phyloP scores from a whole-genome alignment of 495 filamentous ascomycete genomes.

The Chaetomium tenue region DNA sequence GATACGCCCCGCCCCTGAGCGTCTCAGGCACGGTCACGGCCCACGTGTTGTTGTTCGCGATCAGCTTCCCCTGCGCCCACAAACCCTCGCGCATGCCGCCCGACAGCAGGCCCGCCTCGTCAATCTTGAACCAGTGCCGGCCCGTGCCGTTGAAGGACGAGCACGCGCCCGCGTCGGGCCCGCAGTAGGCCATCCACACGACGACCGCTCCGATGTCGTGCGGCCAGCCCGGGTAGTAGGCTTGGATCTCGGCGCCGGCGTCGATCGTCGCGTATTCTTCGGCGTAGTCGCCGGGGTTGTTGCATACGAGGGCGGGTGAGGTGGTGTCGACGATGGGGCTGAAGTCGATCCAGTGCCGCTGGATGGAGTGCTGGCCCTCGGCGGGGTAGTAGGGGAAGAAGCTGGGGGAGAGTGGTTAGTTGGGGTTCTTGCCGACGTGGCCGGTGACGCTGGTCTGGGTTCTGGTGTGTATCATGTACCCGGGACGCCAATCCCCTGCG shows the following conservation, averaged over 20 bases:
- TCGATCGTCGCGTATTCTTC: slow-evolving; percentile 2
- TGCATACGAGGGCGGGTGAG: background rate
- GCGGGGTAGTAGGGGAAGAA: slow-evolving; percentile 13
- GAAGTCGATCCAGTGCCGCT: slow-evolving; percentile 10
- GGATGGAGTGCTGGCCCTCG: slow-evolving; percentile 1
- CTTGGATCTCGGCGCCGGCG: background rate
- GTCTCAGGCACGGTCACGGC: slow-evolving; percentile 1
- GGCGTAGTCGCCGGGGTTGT: background rate
- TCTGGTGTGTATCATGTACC: background rate
- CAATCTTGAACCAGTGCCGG: slow-evolving; percentile 9
- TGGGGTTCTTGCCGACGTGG: background rate
- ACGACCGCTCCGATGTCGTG: slow-evolving; percentile 6
- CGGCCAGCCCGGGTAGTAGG: slow-evolving; percentile 5
- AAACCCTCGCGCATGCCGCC: background rate
- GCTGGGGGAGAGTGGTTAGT: background rate
- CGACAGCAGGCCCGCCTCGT: background rate
- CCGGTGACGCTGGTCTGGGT: background rate
- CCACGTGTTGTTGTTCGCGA: slow-evolving; percentile 1
- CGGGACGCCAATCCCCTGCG: slow-evolving; percentile 5
- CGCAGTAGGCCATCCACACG: slow-evolving; percentile 12
- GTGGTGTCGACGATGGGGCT: background rate
- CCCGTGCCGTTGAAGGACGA: background rate
- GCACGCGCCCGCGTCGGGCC: background rate
- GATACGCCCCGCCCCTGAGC: background rate
- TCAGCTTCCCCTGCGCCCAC: slow-evolving; percentile 5